Conservation (phyloP, 75 land plant genomes). For the Chamaecyparis obtusa region DNA sequence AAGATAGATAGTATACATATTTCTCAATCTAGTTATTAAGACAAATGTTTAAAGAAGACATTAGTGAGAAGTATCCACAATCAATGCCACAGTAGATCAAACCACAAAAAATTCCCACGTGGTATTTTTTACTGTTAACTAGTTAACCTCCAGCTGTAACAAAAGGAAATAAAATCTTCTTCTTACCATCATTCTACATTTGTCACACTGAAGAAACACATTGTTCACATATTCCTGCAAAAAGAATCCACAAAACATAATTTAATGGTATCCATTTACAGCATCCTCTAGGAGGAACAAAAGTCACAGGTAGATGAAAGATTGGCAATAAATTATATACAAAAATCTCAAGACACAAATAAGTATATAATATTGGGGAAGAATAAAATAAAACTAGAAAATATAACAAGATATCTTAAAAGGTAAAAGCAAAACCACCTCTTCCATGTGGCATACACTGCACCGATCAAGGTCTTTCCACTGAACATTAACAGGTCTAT, state of each 20-base stretch:
- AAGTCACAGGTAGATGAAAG: not conserved
- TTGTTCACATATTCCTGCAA: constrained; percentile 79
- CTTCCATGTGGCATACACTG: constrained; percentile 92
- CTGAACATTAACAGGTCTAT: constrained; percentile 73
- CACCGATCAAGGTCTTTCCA: constrained; percentile 97
- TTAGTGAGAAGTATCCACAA: not conserved
- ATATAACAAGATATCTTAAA: not conserved
- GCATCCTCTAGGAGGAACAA: not conserved
- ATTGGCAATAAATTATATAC: not conserved
- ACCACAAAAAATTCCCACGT: not conserved
- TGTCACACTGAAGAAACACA: constrained; percentile 87
- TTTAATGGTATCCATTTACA: not conserved
- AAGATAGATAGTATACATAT: not conserved
- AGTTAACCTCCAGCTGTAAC: not conserved
- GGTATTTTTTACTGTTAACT: not conserved
- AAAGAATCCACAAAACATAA: not conserved
- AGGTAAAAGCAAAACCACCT: constrained; percentile 33
- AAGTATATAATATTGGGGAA: not conserved
- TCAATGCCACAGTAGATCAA: not conserved
- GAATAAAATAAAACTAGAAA: not conserved
- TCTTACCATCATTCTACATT: constrained; percentile 89
- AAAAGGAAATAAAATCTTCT: not conserved
- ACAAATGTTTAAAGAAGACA: not conserved
- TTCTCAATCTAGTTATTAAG: not conserved
- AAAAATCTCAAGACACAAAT: not conserved